Conservation (phyloP, 148 eudicot genomes). For the Rhododendron ferrugineum region DNA sequence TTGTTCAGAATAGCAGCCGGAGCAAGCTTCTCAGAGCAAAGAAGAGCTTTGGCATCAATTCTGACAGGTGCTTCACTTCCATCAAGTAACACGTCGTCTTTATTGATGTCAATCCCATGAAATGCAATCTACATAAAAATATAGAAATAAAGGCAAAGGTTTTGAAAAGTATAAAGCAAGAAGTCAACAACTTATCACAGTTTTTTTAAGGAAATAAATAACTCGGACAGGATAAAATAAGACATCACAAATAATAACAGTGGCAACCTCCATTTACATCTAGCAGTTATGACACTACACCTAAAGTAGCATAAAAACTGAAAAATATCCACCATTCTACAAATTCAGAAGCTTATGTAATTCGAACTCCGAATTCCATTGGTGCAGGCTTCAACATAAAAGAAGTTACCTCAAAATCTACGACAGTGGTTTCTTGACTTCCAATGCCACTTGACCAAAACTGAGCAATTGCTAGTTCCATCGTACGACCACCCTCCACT, state of each 20-base stretch:
- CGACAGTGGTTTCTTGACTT: slow-evolving; percentile 66
- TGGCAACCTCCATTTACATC: slow-evolving; percentile 1
- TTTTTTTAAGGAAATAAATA: neutral
- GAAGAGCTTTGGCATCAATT: slow-evolving; percentile 69
- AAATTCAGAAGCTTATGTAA: neutral
- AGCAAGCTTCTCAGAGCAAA: slow-evolving; percentile 74
- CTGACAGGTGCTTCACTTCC: slow-evolving; percentile 91
- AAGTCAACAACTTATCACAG: neutral
- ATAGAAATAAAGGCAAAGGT: neutral
- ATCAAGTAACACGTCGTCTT: slow-evolving; percentile 68
- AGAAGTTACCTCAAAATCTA: slow-evolving; percentile 80
- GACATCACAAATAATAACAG: neutral
- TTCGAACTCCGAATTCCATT: neutral
- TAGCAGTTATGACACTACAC: neutral
- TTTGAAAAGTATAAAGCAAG: slow-evolving; percentile 1
- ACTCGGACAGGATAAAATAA: neutral
- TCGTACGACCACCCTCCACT: slow-evolving; percentile 87
- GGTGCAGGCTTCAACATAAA: neutral
- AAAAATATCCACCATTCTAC: neutral
- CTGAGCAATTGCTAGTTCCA: slow-evolving; percentile 89
- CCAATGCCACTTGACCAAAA: slow-evolving; percentile 99
- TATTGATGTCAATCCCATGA: slow-evolving; percentile 78
- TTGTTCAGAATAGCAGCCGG: slow-evolving; percentile 75
- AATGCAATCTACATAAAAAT: slow-evolving; percentile 55
- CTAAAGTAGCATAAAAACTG: neutral